phyloP scores from a whole-genome alignment of 2,329 filamentous ascomycete species.

The Pseudogymnoascus sp. region DNA sequence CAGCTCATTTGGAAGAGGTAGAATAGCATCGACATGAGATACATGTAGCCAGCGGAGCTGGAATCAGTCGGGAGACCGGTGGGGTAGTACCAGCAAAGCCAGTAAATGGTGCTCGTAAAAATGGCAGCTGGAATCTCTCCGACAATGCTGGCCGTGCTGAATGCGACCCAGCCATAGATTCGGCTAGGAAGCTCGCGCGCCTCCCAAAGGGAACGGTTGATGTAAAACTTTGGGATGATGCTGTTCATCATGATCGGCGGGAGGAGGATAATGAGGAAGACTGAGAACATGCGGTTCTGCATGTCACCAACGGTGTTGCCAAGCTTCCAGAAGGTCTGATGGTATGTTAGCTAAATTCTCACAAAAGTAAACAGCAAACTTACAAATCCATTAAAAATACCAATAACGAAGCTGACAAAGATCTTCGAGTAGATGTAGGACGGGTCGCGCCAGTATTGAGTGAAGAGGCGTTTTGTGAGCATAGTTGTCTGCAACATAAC shows the following conservation, averaged over 20 bases:
- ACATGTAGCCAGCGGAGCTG: conserved; percentile 38
- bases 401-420: conserved; percentile 43
- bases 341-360: conserved; percentile 19
- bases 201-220: conserved; percentile 49
- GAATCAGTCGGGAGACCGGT: conserved; percentile 34
- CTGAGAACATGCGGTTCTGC: conserved; percentile 48
- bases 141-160: conserved; percentile 43
- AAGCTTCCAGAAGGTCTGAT: conserved; percentile 51
- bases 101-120: conserved; percentile 37
- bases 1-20: conserved; percentile 53
- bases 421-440: conserved; percentile 42
- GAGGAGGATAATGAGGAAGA: conserved; percentile 57
- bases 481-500: conserved; percentile 55
- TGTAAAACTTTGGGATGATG: conserved; percentile 50
- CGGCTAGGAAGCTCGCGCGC: conserved; percentile 52
- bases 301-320: conserved; percentile 42
- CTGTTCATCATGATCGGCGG: conserved; percentile 50
- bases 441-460: conserved; percentile 53
- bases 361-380: conserved; percentile 21
- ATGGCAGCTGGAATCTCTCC: conserved; percentile 39
- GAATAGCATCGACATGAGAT: conserved; percentile 50
- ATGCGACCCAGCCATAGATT: conserved; percentile 54
- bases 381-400: conserved; percentile 48
- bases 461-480: conserved; percentile 54
- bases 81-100: conserved; percentile 50